phyloP scores from a whole-genome alignment of 805 yeast genomes.

The Schwanniomyces vanrijiae region DNA sequence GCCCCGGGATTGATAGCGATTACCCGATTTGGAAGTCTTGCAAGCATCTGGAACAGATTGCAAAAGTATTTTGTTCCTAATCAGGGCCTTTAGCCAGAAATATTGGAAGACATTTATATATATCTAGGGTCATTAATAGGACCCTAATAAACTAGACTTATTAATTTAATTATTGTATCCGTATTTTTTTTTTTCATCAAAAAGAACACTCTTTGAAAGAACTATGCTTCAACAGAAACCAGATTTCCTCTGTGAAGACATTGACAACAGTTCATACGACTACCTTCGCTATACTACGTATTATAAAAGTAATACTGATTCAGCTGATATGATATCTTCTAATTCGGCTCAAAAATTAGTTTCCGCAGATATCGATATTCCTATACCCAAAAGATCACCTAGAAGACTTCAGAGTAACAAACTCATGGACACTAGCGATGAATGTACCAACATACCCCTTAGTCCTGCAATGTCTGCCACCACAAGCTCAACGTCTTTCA shows the following conservation, averaged over 20 bases:
- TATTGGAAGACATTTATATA: background rate
- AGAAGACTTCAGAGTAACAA: constrained; percentile 3
- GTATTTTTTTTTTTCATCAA: background rate
- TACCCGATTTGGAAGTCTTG: background rate
- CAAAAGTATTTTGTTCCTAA: background rate
- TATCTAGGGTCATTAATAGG: background rate
- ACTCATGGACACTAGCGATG: background rate
- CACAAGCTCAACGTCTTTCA: constrained; percentile 9
- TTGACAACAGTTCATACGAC: background rate
- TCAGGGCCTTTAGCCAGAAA: background rate
- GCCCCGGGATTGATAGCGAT: background rate
- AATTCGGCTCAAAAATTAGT: background rate
- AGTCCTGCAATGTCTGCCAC: background rate
- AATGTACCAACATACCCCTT: background rate
- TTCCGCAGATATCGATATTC: background rate
- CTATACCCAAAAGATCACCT: constrained; percentile 6
- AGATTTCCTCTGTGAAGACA: background rate
- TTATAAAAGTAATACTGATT: background rate
- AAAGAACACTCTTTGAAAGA: background rate
- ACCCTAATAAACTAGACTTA: background rate
- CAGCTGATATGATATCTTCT: background rate
- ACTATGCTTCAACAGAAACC: background rate
- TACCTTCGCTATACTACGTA: background rate
- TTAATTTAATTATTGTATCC: background rate
- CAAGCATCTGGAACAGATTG: constrained; percentile 2